Evolutionary conservation across 345 rosid species (phyloP).

Genomic region (Arabidopsis thaliana): DNA sequence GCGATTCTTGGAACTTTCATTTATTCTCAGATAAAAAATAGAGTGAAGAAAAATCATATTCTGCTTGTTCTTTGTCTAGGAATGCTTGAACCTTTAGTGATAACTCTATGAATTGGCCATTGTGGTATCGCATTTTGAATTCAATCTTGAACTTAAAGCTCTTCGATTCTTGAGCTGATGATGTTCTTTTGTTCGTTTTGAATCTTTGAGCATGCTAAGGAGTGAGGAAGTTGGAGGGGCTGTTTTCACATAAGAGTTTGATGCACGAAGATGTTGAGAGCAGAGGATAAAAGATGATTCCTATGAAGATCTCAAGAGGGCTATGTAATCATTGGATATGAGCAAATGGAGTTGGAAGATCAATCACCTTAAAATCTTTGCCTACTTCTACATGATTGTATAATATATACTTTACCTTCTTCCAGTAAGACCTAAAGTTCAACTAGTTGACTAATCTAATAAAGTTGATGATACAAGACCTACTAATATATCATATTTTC

Average conservation of each 20-base stretch:
- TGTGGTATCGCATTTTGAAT: not conserved
- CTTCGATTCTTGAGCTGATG: not conserved
- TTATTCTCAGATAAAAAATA: constrained; percentile 64
- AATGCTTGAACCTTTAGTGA: constrained; percentile 3
- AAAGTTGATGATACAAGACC: not conserved
- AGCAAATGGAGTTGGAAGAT: constrained; percentile 23
- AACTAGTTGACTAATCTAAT: constrained; percentile 11
- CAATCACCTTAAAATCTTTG: constrained; percentile 9
- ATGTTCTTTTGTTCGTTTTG: not conserved
- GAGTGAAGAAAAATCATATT: not conserved
- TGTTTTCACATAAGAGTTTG: constrained; percentile 19
- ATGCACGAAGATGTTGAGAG: constrained; percentile 6
- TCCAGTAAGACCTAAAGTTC: not conserved
- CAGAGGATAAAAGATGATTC: constrained; percentile 10
- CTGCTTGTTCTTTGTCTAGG: not conserved
- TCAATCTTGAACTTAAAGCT: not conserved
- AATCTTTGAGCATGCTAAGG: constrained; percentile 28
- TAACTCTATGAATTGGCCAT: not conserved
- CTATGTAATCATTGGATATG: not conserved
- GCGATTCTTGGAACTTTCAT: constrained; percentile 81
- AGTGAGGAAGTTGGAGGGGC: constrained; percentile 4
- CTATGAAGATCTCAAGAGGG: constrained; percentile 25
- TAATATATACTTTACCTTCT: constrained; percentile 8
- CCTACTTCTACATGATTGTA: constrained; percentile 13
- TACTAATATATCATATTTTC: not conserved